Evolutionary conservation across 345 rosid species (phyloP).

Genomic region (Salix arbutifolia): DNA sequence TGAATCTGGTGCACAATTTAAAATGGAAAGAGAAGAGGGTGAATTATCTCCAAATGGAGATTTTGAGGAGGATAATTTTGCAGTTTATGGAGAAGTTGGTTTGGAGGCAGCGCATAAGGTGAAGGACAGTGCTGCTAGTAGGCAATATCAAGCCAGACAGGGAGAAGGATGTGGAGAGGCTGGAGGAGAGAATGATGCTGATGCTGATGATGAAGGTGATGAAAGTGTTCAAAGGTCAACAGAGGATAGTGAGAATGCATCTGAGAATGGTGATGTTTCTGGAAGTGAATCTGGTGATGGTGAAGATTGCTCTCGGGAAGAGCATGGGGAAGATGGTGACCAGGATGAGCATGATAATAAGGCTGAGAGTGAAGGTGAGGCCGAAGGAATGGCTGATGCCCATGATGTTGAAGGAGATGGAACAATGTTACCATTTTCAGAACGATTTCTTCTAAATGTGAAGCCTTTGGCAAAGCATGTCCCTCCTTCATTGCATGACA

Average conservation of each 20-base stretch:
- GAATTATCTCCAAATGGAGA: constrained; percentile 95
- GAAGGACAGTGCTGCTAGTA: constrained; percentile 47
- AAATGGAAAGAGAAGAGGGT: constrained; percentile 96
- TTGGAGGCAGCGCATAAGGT: constrained; percentile 47
- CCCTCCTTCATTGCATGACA: constrained; percentile 41
- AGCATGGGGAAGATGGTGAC: constrained; percentile 69
- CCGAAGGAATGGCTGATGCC: constrained; percentile 76
- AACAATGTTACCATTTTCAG: constrained; percentile 56
- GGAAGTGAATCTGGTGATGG: constrained; percentile 84
- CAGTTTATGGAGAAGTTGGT: constrained; percentile 59
- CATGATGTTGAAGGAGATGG: constrained; percentile 75
- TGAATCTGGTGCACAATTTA: constrained; percentile 44
- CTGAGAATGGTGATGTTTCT: constrained; percentile 86
- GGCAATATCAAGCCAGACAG: constrained; percentile 41
- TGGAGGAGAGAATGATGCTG: constrained; percentile 67
- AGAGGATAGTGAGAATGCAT: constrained; percentile 81
- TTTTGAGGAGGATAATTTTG: constrained; percentile 85
- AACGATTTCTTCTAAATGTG: constrained; percentile 54
- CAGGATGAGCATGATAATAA: constrained; percentile 61
- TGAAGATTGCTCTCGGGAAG: constrained; percentile 78
- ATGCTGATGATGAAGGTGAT: constrained; percentile 80
- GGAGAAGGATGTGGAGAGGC: constrained; percentile 53
- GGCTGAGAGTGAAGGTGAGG: constrained; percentile 96
- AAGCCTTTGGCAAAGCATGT: constrained; percentile 89
- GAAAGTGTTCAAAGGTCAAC: constrained; percentile 83